Percentiles rank a stretch among this genome's conserved stretches.
These are phyloP conservation scores for Dendrobium officinale DNA, from an alignment of 106 monocot genomes.

Conservation along the genomic window DNA sequence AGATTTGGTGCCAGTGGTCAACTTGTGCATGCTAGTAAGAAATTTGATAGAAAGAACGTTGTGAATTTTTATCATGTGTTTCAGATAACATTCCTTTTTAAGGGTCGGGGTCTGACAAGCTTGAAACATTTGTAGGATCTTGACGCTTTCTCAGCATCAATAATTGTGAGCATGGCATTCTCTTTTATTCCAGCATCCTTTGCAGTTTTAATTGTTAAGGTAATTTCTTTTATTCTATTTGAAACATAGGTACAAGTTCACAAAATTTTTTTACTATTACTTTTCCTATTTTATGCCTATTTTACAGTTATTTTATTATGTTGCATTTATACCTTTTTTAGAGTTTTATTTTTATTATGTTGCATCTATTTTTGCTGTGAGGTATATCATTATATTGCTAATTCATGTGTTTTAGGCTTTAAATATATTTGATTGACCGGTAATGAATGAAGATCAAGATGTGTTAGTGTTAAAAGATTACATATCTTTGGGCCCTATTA, in stretches of 20 bases:
- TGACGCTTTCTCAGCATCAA: slow-evolving; percentile 89
- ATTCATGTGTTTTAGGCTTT: background rate
- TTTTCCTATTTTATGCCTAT: background rate
- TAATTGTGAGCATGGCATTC: slow-evolving; percentile 79
- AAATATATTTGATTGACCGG: background rate
- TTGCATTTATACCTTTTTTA: background rate
- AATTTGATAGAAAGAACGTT: background rate
- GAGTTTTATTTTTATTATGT: background rate
- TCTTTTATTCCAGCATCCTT: slow-evolving; percentile 92
- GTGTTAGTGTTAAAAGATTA: background rate
- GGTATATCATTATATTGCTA: background rate
- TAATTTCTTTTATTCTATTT: slow-evolving; percentile 17
- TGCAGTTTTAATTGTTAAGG: slow-evolving; percentile 90
- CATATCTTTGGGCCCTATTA: background rate
- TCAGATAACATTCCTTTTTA: background rate
- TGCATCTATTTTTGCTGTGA: background rate
- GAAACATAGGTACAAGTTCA: background rate
- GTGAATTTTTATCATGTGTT: background rate
- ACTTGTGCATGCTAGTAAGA: background rate
- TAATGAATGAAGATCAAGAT: background rate
- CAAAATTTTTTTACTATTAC: background rate
- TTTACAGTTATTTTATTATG: background rate
- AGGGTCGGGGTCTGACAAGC: background rate
- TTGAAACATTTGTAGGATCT: slow-evolving; percentile 54
- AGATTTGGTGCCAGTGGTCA: background rate